Evolutionary conservation across 805 yeast species (phyloP).

Genomic region (Schizosaccharomyces octosporus): DNA sequence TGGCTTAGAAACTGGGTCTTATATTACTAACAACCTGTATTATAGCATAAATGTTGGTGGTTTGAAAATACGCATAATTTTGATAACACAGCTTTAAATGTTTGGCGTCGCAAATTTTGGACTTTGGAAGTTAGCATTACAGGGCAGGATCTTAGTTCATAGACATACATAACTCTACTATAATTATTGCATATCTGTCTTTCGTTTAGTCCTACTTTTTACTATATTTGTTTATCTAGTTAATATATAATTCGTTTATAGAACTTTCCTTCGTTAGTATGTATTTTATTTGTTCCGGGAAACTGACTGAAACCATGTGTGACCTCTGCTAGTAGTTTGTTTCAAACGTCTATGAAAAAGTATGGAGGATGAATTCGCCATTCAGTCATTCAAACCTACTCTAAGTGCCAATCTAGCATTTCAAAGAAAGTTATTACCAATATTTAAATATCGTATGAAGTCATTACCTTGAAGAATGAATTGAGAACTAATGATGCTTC

Average conservation of each 20-base stretch:
- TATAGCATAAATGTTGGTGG: not conserved
- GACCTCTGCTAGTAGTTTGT: no score
- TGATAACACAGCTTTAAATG: not conserved
- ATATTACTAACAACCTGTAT: not conserved
- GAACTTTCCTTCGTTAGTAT: not conserved
- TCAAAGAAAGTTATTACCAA: not conserved
- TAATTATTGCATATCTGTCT: no score
- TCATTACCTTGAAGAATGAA: not conserved
- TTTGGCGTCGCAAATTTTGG: not conserved
- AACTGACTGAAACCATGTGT: no score
- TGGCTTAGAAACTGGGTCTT: no score
- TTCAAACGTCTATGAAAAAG: not conserved
- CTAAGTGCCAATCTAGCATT: not conserved
- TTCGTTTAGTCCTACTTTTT: no score
- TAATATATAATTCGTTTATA: not conserved
- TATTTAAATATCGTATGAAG: not conserved
- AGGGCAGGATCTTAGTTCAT: not conserved
- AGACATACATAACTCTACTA: no score
- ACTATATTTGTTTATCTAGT: not conserved
- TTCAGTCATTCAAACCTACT: not conserved
- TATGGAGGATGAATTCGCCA: not conserved
- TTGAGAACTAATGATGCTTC: not conserved
- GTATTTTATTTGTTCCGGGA: no score
- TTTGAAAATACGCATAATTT: not conserved
- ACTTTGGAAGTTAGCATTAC: not conserved